A percentile compares a stretch with the other conserved stretches of the same genome.
These are phyloP conservation scores for Gossypium arboreum DNA, from an alignment of 345 rosid genomes.

Conservation along the genomic window DNA sequence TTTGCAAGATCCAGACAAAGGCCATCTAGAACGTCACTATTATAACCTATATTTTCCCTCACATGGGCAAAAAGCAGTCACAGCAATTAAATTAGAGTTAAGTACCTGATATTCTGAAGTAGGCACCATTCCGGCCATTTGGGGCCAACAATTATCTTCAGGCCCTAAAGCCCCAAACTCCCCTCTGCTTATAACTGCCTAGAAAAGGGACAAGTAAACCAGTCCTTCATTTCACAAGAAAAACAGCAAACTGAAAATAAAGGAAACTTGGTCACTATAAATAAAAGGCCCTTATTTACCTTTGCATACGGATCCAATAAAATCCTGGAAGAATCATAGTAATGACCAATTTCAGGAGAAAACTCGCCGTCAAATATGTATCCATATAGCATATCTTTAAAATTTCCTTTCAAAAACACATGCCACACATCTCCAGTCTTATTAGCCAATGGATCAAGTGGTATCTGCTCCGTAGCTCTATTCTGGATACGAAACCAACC, in stretches of 20 bases:
- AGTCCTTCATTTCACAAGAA: neutral
- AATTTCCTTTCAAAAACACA: constrained; percentile 65
- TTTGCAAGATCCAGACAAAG: neutral
- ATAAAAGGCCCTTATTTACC: constrained; percentile 30
- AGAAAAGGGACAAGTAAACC: constrained; percentile 23
- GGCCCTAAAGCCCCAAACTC: constrained; percentile 70
- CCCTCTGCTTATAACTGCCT: constrained; percentile 87
- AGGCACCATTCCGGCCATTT: constrained; percentile 89
- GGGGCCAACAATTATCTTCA: constrained; percentile 81
- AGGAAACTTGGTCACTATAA: neutral
- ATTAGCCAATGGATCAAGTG: constrained; percentile 60
- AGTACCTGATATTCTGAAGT: constrained; percentile 58
- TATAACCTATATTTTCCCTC: neutral
- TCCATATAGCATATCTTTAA: constrained; percentile 69
- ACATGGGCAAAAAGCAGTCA: neutral
- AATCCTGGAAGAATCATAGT: constrained; percentile 48
- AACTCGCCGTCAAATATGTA: constrained; percentile 72
- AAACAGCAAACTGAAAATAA: neutral
- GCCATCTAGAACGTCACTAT: neutral
- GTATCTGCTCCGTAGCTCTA: constrained; percentile 61
- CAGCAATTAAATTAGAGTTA: constrained; percentile 1
- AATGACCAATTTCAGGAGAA: constrained; percentile 71
- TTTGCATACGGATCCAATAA: constrained; percentile 92
- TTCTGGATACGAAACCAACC: constrained; percentile 41
- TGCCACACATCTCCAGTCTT: constrained; percentile 91